Evolutionary conservation across 331 rosid genomes (phyloP).

Genomic region (Dryas integrifolia): DNA sequence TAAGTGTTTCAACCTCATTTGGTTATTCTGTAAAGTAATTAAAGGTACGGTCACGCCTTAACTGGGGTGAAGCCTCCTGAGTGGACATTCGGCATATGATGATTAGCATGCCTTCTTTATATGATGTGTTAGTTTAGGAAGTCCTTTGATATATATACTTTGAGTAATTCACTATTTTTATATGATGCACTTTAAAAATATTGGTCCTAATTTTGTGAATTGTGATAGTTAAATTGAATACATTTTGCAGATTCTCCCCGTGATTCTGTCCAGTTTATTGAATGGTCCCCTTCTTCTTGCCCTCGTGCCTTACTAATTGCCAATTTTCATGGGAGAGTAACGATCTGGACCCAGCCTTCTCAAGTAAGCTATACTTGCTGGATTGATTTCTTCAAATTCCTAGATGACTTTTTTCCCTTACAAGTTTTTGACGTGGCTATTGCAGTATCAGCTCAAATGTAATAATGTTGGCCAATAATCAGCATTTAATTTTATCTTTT

Average conservation of each 20-base stretch:
- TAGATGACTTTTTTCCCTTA: not conserved
- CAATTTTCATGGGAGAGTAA: conserved; percentile 89
- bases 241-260: conserved; percentile 78
- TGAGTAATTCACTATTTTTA: not conserved
- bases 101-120: not conserved
- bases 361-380: conserved; percentile 51
- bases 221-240: conserved; percentile 21
- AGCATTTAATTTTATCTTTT: not conserved
- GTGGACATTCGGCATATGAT: not conserved
- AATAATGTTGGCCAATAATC: not conserved
- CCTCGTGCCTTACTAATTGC: conserved; percentile 78
- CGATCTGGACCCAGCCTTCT: conserved; percentile 92
- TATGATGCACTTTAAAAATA: not conserved
- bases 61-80: not conserved
- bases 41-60: not conserved
- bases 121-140: not conserved
- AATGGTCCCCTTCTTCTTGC: conserved; percentile 91
- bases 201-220: conserved; percentile 9
- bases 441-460: not conserved
- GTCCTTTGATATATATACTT: not conserved
- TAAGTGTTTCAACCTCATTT: no score
- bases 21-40: not conserved
- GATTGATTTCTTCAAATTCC: not conserved
- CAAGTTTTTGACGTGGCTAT: not conserved
- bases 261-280: conserved; percentile 90